phyloP scores from a whole-genome alignment of 169 alveolate species.

The Eimeria brunetti region DNA sequence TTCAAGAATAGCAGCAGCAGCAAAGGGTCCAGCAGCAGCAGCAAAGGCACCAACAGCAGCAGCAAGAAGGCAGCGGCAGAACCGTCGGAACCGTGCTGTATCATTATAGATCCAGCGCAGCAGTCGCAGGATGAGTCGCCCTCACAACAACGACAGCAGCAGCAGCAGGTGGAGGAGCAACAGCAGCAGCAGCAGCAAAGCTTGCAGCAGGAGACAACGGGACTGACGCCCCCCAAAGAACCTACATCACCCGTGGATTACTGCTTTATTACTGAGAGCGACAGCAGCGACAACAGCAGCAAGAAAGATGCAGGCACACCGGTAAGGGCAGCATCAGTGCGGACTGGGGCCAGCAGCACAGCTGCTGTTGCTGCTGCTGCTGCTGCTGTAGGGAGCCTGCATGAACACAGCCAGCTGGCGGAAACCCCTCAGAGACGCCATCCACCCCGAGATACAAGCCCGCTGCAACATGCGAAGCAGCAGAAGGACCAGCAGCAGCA shows the following conservation, averaged over 20 bases:
- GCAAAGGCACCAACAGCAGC: not conserved
- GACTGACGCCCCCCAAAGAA: not conserved
- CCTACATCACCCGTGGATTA: not conserved
- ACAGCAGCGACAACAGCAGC: slow-evolving; percentile 32
- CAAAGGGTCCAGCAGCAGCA: not conserved
- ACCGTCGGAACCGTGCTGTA: slow-evolving; percentile 13
- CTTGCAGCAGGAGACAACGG: slow-evolving; percentile 6
- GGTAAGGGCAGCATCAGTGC: slow-evolving; percentile 20
- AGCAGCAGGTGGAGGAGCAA: not conserved
- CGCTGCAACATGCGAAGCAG: not conserved
- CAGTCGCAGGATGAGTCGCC: not conserved
- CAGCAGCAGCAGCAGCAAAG: slow-evolving; percentile 29
- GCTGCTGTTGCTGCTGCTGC: slow-evolving; percentile 17
- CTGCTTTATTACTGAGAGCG: slow-evolving; percentile 23
- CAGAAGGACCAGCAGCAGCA: not conserved
- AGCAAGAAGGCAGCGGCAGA: slow-evolving; percentile 17
- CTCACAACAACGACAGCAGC: not conserved
- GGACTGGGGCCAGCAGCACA: not conserved
- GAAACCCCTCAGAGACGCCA: slow-evolving; percentile 1
- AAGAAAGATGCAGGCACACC: not conserved
- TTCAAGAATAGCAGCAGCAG: slow-evolving; percentile 15
- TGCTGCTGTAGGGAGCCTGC: not conserved
- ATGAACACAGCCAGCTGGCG: not conserved
- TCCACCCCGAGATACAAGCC: not conserved
- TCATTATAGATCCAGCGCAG: not conserved